Evolutionary conservation across 768 basidiomycete species (phyloP).

Genomic region (Lactarius akahatsu): DNA sequence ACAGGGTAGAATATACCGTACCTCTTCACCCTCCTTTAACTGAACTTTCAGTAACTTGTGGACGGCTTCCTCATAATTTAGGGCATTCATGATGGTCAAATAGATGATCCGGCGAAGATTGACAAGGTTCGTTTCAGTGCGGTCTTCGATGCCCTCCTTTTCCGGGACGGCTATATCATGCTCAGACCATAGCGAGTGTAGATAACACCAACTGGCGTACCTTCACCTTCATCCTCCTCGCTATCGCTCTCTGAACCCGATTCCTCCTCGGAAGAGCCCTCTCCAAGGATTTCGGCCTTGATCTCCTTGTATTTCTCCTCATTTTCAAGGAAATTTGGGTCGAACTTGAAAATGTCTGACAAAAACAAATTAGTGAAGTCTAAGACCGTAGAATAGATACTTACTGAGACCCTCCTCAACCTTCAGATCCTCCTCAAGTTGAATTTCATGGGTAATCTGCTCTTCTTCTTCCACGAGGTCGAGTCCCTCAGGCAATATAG

Average conservation of each 20-base stretch:
- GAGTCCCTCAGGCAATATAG: conserved; percentile 87
- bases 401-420: conserved; percentile 92
- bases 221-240: conserved; percentile 52
- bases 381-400: conserved; percentile 36
- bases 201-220: conserved; percentile 36
- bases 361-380: conserved; percentile 11
- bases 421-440: conserved; percentile 89
- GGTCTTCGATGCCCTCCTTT: conserved; percentile 90
- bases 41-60: conserved; percentile 96
- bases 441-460: conserved; percentile 92
- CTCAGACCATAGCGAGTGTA: conserved; percentile 15
- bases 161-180: conserved; percentile 57
- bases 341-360: conserved; percentile 92
- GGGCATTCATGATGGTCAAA: conserved; percentile 97
- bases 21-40: conserved; percentile 91
- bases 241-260: conserved; percentile 58
- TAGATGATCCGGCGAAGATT: conserved; percentile 94
- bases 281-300: conserved; percentile 91
- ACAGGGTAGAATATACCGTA: conserved; percentile 36
- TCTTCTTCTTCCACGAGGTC: conserved; percentile 98
- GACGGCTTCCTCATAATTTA: conserved; percentile 98
- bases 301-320: conserved; percentile 93
- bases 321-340: conserved; percentile 83
- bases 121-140: conserved; percentile 92
- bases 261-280: conserved; percentile 73